Base-by-base conservation (phyloP, 768 basidiomycete genomes). In the Naganishia vaughanmartiniae region DNA sequence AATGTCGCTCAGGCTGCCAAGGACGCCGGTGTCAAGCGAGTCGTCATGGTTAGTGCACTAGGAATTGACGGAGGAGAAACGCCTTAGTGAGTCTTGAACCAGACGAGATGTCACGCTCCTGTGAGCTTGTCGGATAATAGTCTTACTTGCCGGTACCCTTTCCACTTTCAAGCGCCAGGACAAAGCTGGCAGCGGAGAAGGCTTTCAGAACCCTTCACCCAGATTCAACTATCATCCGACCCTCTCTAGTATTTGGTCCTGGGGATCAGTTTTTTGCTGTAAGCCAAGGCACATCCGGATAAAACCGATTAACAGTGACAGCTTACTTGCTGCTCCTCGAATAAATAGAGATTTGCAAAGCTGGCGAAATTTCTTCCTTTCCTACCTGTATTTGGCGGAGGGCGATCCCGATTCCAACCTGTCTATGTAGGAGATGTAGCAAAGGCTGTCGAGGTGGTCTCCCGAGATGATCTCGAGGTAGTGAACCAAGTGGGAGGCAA, bases 251-350 rank as follows among this genome's bases (percentile, higher is more conserved):
- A 2, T 91, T 90, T 79, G 90, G 89, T 2, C 89, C 87, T 0
- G 89, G 88, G 7, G 89, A 90, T 74, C 85, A 86, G 21, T 89
- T 91, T 81, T 91, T 91, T 78, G 86, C 85, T 70, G 89, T 90
- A 66, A 66, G 87, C 31, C 58, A 67, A n/a, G 39, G 17, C 28
- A 17, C 21, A 19, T 4, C 30, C 21, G 26, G 12, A 63, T 26
- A 54, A 54, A 63, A 34, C 34, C 71, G 56, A 26, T n/a, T 15
- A 10, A 24, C 6, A 21, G 14, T 15, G 36, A 42, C 33, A 24
- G 28, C 15, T 39, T 24, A n/a, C 60, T 39, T 48, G 17, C 33
- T 55, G 26, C 17, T 42, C 48, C 58, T 15, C 65, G 54, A 11
- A 65, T 24, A 30, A 36, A 17, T 72, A 90, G 89, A 83, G 87